phyloP scores from a whole-genome alignment of 2,329 filamentous ascomycete genomes.

The Colletotrichum sp. region DNA sequence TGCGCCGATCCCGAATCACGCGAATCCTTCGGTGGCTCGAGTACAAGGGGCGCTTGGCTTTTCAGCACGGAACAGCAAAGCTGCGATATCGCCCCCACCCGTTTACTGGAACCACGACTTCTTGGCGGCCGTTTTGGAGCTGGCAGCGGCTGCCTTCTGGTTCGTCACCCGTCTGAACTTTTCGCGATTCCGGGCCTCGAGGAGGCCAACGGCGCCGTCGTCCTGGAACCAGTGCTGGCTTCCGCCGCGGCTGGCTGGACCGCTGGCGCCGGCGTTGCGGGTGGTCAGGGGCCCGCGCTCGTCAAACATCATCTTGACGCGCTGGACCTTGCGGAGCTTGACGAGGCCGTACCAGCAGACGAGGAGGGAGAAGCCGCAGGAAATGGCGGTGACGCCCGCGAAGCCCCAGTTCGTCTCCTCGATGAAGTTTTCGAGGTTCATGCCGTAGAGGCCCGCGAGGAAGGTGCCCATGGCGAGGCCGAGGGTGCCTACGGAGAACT shows the following conservation, averaged over 20 bases:
- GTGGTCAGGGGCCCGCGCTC: slow-evolving; percentile 41
- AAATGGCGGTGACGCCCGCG: slow-evolving; percentile 72
- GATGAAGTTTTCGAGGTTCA: slow-evolving; percentile 99
- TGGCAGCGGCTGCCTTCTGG: slow-evolving; percentile 31
- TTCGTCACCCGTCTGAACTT: slow-evolving; percentile 55
- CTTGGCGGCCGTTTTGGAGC: slow-evolving; percentile 51
- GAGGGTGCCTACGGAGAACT: slow-evolving; percentile 93
- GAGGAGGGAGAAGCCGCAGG: slow-evolving; percentile 73
- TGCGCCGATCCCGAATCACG: not conserved
- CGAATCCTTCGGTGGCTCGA: not conserved
- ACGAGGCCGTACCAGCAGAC: slow-evolving; percentile 85
- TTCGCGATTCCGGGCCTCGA: slow-evolving; percentile 61
- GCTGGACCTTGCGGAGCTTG: slow-evolving; percentile 84
- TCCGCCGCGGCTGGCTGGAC: slow-evolving; percentile 11
- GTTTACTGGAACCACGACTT: slow-evolving; percentile 21
- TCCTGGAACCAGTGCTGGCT: slow-evolving; percentile 50
- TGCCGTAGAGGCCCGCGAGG: slow-evolving; percentile 97
- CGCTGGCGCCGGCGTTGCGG: not conserved
- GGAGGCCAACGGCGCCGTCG: slow-evolving; percentile 53
- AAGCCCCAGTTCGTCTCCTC: slow-evolving; percentile 94
- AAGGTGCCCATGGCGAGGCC: slow-evolving; percentile 96
- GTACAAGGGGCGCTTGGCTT: not conserved
- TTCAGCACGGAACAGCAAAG: not conserved
- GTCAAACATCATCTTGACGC: slow-evolving; percentile 78
- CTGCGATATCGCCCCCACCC: not conserved